Conservation (phyloP, 768 basidiomycete genomes). For the Sistotremastrum niveocremeum region DNA sequence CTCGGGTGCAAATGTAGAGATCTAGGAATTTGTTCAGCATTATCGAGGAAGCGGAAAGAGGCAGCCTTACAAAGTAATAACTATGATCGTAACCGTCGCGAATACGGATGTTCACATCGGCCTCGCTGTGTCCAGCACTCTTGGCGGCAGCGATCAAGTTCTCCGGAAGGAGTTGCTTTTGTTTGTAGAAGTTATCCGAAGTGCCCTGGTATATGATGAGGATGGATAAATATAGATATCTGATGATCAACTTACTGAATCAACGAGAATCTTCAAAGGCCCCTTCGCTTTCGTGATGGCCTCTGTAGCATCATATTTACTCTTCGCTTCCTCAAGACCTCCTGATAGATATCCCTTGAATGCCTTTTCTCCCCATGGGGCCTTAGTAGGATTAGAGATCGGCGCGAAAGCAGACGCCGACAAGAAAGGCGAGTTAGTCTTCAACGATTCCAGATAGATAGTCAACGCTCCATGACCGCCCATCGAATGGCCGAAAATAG, state of each 20-base stretch:
- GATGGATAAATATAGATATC: not conserved
- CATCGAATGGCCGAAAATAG: conserved; percentile 96
- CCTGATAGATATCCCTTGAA: conserved; percentile 75
- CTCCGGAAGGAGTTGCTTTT: conserved; percentile 83
- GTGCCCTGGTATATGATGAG: conserved; percentile 39
- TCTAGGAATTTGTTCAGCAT: conserved; percentile 26
- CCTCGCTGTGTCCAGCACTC: conserved; percentile 55
- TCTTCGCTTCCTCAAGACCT: conserved; percentile 61
- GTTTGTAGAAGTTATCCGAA: conserved; percentile 68
- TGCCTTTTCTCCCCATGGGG: conserved; percentile 87
- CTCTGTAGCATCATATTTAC: conserved; percentile 71
- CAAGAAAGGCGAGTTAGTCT: conserved; percentile 50
- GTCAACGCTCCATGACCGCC: conserved; percentile 92
- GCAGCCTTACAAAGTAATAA: conserved; percentile 63
- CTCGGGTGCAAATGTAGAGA: conserved; percentile 81
- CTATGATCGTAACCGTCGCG: conserved; percentile 83
- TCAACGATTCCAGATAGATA: conserved; percentile 63
- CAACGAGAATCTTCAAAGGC: conserved; percentile 68
- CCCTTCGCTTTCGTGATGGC: conserved; percentile 52
- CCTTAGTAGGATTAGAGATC: conserved; percentile 72
- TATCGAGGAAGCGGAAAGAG: not conserved
- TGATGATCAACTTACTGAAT: conserved; percentile 46
- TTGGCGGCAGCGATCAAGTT: conserved; percentile 73
- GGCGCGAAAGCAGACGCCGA: conserved; percentile 87
- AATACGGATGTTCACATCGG: conserved; percentile 62